These are phyloP conservation scores for Platismatia glauca DNA, from an alignment of 495 filamentous ascomycete genomes.

Conservation along the genomic window DNA sequence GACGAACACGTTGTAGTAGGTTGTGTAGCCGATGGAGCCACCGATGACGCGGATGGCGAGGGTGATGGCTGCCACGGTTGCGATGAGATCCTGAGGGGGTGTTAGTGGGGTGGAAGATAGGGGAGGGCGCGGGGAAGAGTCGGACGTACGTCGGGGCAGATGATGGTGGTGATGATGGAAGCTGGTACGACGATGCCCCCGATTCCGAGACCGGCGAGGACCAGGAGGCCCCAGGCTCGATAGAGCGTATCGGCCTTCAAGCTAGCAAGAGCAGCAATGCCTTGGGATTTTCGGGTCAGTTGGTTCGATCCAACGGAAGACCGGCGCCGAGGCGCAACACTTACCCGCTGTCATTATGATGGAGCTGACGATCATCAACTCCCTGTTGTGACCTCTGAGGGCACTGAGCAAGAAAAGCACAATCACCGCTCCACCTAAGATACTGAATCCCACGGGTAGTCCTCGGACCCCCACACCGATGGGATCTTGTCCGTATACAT, in stretches of 20 bases:
- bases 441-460: slow-evolving; percentile 55
- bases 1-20: slow-evolving; percentile 70
- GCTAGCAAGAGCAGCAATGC: slow-evolving; percentile 53
- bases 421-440: slow-evolving; percentile 53
- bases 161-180: slow-evolving; percentile 62
- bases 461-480: slow-evolving; percentile 58
- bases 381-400: slow-evolving; percentile 53
- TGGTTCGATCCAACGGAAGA: background rate
- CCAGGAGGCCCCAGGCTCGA: slow-evolving; percentile 51
- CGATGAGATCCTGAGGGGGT: slow-evolving; percentile 51
- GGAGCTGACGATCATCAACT: slow-evolving; percentile 53
- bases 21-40: slow-evolving; percentile 60
- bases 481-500: slow-evolving; percentile 64
- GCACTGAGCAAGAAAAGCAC: slow-evolving; percentile 52
- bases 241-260: slow-evolving; percentile 50
- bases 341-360: slow-evolving; percentile 59
- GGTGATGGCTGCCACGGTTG: slow-evolving; percentile 64
- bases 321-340: slow-evolving; percentile 9
- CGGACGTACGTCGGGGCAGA: slow-evolving; percentile 50
- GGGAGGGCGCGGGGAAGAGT: background rate
- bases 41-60: slow-evolving; percentile 65
- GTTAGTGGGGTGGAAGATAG: background rate
- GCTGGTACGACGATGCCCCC: slow-evolving; percentile 67
- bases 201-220: slow-evolving; percentile 59
- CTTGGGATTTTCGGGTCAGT: slow-evolving; percentile 21